Base-by-base conservation (phyloP, 2,329 filamentous ascomycete genomes). In the Pseudocercospora crystallina region DNA sequence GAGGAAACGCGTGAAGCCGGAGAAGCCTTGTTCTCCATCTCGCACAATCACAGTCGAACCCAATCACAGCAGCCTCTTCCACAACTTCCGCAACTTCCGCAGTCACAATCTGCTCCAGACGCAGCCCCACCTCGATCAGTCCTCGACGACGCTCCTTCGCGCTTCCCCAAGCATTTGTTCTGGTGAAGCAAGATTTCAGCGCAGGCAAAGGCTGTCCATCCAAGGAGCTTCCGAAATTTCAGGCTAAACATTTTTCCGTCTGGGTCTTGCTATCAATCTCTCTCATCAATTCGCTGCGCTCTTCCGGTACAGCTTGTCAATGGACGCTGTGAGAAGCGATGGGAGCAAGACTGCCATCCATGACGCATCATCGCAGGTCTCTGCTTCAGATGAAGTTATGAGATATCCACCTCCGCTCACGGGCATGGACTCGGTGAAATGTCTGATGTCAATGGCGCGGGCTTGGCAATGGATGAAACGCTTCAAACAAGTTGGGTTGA, bases 141-240 rank as follows among this genome's bases (percentile, higher is more conserved):
- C 38, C 14, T 49, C 46, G 31, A 53, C 29, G 32, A 43, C 11
- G 33, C 49, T 9, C 49, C 50, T 13, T 39, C 51, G 26, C 44
- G 54, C 2, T 57, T 59, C 15, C 57, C 57, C n/a, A 57, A 57
- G 39, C 53, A 59, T 34, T 40, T 59, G 12, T 59, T 59, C 47
- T 59, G 57, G 57, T 59, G 43, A 50, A 26, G 20, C 20, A 26
- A 26, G 20, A 4, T 7, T 38, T 5, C n/a, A n/a, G 12, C 13
- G 20, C 17, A 42, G 5, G 36, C 10, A 12, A n/a, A 15, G 20
- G 14, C 14, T 17, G 5, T 39, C 13, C 5, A 2, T 2, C 5
- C 2, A 15, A 3, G 14, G 14, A 17, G 20, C 5, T 5, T 5
- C 36, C 20, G 14, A 35, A n/a, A 5, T 13, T 39, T 39, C 36